A percentile compares a stretch with the other conserved stretches of the same genome.
Evolutionary conservation across 2,329 filamentous ascomycete species (phyloP).

Genomic region (Tricladium varicosporioides): DNA sequence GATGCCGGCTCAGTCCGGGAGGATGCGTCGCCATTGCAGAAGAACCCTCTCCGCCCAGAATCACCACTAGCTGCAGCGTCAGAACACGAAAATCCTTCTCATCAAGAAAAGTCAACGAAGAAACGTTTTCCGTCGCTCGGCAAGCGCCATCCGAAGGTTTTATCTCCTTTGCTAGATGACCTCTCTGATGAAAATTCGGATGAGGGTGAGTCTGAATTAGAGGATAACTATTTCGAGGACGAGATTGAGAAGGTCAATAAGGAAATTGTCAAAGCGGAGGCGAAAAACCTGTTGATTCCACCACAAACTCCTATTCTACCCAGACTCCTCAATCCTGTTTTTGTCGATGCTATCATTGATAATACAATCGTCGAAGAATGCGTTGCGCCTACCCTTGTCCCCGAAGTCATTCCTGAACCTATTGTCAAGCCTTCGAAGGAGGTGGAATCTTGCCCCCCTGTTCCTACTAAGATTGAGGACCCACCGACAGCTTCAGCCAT

Average conservation of each 20-base stretch:
- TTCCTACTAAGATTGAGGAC: too few species aligned
- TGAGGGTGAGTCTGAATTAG: constrained; percentile 31
- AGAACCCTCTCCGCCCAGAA: not conserved
- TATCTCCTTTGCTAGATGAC: constrained; percentile 7
- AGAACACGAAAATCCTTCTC: not conserved
- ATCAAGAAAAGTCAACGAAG: constrained; percentile 2
- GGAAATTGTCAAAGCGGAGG: constrained; percentile 19
- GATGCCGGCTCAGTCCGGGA: constrained; percentile 2
- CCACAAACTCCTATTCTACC: constrained; percentile 8
- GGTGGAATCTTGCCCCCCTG: not conserved
- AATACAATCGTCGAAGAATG: constrained; percentile 17
- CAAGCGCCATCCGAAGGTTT: constrained; percentile 18
- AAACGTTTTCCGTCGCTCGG: constrained; percentile 20
- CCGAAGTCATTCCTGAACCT: not conserved
- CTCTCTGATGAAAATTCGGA: constrained; percentile 29
- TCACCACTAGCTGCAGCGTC: not conserved
- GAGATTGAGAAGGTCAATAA: constrained; percentile 29
- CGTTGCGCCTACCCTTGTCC: constrained; percentile 3
- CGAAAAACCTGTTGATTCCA: constrained; percentile 23
- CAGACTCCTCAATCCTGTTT: constrained; percentile 18
- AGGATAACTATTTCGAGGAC: constrained; percentile 33
- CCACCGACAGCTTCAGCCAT: too few species aligned
- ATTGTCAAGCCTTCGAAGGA: constrained; percentile 3
- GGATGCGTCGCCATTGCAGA: not conserved
- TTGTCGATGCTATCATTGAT: constrained; percentile 18